Conservation (phyloP, 208 protist genomes). For the Tetramitus jugosus region DNA sequence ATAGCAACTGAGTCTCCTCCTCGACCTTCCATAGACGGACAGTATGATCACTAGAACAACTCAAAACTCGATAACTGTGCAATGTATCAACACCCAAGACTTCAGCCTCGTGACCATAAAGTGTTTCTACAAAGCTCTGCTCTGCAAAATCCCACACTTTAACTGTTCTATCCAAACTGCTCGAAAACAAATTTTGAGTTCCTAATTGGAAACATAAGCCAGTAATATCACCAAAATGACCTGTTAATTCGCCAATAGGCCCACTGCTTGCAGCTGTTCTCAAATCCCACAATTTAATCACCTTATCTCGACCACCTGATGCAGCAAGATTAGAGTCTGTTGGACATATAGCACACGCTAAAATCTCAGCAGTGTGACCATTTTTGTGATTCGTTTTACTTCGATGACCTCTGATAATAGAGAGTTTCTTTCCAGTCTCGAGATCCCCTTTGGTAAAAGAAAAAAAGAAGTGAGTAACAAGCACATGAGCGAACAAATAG, state of each 20-base stretch:
- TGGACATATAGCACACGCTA: not conserved
- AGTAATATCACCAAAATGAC: not conserved
- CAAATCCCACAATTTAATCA: not conserved
- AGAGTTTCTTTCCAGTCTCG: not conserved
- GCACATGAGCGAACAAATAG: no score
- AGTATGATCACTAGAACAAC: not conserved
- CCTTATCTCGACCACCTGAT: not conserved
- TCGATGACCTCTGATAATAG: not conserved
- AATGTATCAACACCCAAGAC: not conserved
- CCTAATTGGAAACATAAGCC: not conserved
- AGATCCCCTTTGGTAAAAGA: not conserved
- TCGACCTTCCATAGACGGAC: not conserved
- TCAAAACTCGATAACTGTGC: not conserved
- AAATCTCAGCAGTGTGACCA: not conserved
- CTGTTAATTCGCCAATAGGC: not conserved
- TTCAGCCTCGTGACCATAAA: constrained; percentile 4
- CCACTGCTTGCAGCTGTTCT: not conserved
- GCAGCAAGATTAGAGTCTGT: not conserved
- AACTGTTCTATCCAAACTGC: not conserved
- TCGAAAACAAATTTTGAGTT: not conserved
- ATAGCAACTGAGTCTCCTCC: constrained; percentile 9
- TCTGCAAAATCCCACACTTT: not conserved
- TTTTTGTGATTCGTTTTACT: not conserved
- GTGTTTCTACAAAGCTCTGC: not conserved
- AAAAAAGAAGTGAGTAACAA: no score